These are phyloP conservation scores for Microthlaspi erraticum DNA, from an alignment of 345 rosid genomes.

Conservation along the genomic window DNA sequence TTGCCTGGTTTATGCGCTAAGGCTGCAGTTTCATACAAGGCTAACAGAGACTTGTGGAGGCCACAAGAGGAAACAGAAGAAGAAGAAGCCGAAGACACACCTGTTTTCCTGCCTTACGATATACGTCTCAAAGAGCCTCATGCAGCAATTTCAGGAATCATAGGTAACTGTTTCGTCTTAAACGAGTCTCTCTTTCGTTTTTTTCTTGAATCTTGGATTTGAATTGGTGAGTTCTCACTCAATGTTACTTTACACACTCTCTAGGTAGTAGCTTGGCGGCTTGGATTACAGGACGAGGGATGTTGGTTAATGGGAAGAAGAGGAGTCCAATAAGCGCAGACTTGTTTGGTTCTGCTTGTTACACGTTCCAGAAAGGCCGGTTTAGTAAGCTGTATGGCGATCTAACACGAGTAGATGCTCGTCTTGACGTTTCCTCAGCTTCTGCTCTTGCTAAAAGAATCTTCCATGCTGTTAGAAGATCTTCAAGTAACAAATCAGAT, in stretches of 20 bases:
- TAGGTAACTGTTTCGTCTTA: constrained; percentile 53
- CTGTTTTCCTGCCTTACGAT: constrained; percentile 60
- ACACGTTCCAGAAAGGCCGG: constrained; percentile 68
- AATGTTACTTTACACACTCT: neutral
- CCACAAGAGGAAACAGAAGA: constrained; percentile 52
- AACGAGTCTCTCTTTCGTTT: neutral
- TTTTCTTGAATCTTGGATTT: constrained; percentile 7
- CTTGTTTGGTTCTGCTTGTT: constrained; percentile 78
- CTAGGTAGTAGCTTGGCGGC: constrained; percentile 66
- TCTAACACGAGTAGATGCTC: constrained; percentile 78
- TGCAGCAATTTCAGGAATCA: constrained; percentile 69
- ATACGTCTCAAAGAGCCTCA: constrained; percentile 71
- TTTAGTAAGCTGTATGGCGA: constrained; percentile 72
- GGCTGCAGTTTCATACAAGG: constrained; percentile 79
- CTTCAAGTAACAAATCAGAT: constrained; percentile 45
- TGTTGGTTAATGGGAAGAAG: constrained; percentile 45
- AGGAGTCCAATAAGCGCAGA: constrained; percentile 68
- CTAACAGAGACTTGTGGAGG: constrained; percentile 75
- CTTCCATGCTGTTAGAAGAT: constrained; percentile 48
- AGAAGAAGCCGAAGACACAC: constrained; percentile 55
- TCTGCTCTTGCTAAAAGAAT: constrained; percentile 59
- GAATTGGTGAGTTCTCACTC: constrained; percentile 5
- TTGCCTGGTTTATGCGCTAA: constrained; percentile 80
- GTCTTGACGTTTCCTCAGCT: constrained; percentile 70
- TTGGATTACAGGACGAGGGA: constrained; percentile 60